Percentiles rank a stretch among this genome's conserved stretches.
Conservation (phyloP, 345 rosid genomes). For the Microthlaspi erraticum region DNA sequence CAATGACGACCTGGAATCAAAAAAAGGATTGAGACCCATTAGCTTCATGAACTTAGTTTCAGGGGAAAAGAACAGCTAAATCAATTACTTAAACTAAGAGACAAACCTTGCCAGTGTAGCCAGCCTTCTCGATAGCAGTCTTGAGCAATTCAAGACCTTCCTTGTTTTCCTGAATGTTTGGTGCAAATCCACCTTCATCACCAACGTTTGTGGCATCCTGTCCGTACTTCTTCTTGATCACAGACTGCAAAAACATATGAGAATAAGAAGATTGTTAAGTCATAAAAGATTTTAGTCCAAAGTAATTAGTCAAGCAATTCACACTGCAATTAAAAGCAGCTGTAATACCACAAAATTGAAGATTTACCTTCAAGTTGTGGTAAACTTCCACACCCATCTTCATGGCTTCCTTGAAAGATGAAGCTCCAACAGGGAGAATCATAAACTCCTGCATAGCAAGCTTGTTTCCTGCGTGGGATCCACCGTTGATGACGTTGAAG, state of each 20-base stretch:
- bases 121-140: slow-evolving; percentile 91
- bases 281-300: no score
- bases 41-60: no score
- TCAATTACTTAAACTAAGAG: no score
- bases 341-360: no score
- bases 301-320: no score
- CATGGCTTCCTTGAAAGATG: slow-evolving; percentile 92
- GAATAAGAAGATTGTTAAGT: slow-evolving; percentile 1
- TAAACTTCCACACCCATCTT: slow-evolving; percentile 99
- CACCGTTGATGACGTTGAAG: slow-evolving; percentile 95
- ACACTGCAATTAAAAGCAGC: no score
- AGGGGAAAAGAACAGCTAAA: no score
- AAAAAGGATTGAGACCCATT: no score
- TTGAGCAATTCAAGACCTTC: slow-evolving; percentile 96
- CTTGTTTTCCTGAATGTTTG: slow-evolving; percentile 98
- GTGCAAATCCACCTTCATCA: slow-evolving; percentile 99
- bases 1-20: no score
- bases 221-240: slow-evolving; percentile 71
- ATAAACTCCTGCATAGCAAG: slow-evolving; percentile 99
- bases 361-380: slow-evolving; percentile 81
- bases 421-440: slow-evolving; percentile 95
- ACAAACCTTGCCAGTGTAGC: slow-evolving; percentile 87
- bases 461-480: slow-evolving; percentile 96
- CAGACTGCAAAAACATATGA: slow-evolving; percentile 34
- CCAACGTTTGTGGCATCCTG: slow-evolving; percentile 99